Evolutionary conservation across 2,329 filamentous ascomycete species (phyloP), one percentile per base, ranked within the genome.

Genomic region (Diaporthe vaccinii): DNA sequence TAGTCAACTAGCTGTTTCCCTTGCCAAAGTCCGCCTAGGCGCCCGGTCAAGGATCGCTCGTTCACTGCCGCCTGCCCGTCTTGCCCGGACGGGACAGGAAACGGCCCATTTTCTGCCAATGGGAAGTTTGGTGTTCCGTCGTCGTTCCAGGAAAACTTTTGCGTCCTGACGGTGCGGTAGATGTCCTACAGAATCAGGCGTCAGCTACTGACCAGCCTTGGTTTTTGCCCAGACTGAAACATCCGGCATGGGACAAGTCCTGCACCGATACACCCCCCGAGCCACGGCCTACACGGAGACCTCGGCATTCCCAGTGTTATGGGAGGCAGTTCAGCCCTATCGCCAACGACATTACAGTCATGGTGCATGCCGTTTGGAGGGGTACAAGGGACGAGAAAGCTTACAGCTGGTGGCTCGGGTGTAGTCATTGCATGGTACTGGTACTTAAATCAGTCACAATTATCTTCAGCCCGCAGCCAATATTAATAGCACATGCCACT

Each of bases 401-500:
- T 39, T 39, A 68, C 65, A 53, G 81, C 78, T 1, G 78, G 75
- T 1, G 82, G 82, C 28, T 83, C 79, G 4, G 81, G 57, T 17
- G 82, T 84, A 10, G 82, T 84, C 77, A 81, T 78, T 0, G 82
- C 83, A 61, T 84, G 82, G 72, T 83, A 84, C 10, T 53, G 17
- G 7, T 4, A 15, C 1, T 36, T 28, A 15, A 68, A 12, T 68
- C n/a, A 39, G 31, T 39, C 46, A 39, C 10, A 5, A 15, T n/a
- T 31, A 15, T n/a, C 31, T 36, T 22, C 12, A n/a, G 8, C 7
- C 20, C 7, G 10, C 31, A 25, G 17, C 3, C 28, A 34, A 25
- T 3, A 10, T 51, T 4, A n/a, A 36, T 3, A 20, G 9, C 9
- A 34, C 4, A 34, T 51, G 31, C 17, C 31, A 10, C 28, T 34